Percentiles rank a stretch among this genome's conserved stretches.
phyloP scores from a whole-genome alignment of 225 moss, liverwort and hornwort genomes.

The Neckera pumila region DNA sequence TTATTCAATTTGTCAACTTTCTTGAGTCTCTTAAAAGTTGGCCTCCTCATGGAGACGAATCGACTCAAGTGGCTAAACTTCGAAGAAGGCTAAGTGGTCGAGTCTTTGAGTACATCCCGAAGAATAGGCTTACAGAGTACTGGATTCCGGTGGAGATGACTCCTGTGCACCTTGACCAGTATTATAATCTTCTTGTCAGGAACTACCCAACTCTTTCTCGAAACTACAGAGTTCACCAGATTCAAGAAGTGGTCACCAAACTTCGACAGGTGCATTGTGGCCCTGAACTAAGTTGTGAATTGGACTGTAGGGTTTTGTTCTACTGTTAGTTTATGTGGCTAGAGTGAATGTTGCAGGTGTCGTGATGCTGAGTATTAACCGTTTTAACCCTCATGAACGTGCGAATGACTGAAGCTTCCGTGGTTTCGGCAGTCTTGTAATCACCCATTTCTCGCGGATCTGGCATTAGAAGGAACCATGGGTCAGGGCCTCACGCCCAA shows the following conservation, averaged over 20 bases:
- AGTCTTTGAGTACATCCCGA: constrained; percentile 36
- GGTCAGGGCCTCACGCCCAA: constrained; percentile 14
- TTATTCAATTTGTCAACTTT: constrained; percentile 28
- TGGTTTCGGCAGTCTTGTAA: constrained; percentile 42
- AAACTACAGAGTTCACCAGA: constrained; percentile 31
- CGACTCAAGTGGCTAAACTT: constrained; percentile 25
- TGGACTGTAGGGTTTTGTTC: not conserved
- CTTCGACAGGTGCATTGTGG: constrained; percentile 41
- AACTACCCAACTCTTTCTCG: constrained; percentile 48
- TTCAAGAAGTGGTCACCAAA: constrained; percentile 44
- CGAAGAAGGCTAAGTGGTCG: constrained; percentile 29
- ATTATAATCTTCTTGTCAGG: constrained; percentile 38
- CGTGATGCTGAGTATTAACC: not conserved
- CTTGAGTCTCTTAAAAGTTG: constrained; percentile 31
- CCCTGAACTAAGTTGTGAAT: not conserved
- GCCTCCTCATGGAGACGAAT: constrained; percentile 25
- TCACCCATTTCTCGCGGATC: constrained; percentile 46
- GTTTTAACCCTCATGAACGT: not conserved
- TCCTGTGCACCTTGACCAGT: constrained; percentile 37
- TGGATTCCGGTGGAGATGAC: constrained; percentile 66
- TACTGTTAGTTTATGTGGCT: not conserved
- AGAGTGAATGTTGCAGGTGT: not conserved
- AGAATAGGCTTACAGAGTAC: constrained; percentile 35
- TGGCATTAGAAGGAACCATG: constrained; percentile 16
- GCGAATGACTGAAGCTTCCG: not conserved